A percentile compares a stretch with the other conserved stretches of the same genome.
Conservation (phyloP, 1,139 yeast genomes). For the Yamadazyma conglobata region DNA sequence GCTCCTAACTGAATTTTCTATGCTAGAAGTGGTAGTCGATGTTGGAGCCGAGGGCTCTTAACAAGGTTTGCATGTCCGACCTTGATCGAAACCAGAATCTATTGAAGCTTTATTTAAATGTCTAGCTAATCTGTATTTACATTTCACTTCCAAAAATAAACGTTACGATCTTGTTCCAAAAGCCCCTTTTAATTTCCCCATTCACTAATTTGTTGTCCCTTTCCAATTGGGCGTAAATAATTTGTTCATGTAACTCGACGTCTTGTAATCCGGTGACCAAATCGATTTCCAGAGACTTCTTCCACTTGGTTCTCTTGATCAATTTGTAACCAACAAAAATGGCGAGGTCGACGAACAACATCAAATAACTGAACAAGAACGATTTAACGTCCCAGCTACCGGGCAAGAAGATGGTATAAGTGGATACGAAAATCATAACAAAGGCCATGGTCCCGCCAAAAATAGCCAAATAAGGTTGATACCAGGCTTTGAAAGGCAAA, state of each 20-base stretch:
- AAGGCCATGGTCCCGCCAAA: conserved; percentile 28
- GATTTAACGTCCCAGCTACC: conserved; percentile 60
- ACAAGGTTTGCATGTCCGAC: too few relatives aligned
- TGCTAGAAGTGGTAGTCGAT: too few relatives aligned
- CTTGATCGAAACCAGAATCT: too few relatives aligned
- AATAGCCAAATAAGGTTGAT: conserved; percentile 42
- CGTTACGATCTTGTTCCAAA: conserved; percentile 14
- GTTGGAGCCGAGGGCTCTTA: too few relatives aligned
- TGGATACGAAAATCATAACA: conserved; percentile 59
- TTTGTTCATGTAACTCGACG: conserved; percentile 46
- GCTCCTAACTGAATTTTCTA: too few relatives aligned
- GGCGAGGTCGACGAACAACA: conserved; percentile 60
- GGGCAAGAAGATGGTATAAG: conserved; percentile 64
- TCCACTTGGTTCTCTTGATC: conserved; percentile 50
- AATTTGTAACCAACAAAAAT: conserved; percentile 58
- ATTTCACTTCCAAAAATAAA: conserved; percentile 24
- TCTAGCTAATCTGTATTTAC: too few relatives aligned
- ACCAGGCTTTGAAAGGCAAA: conserved; percentile 51
- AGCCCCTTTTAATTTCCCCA: conserved; percentile 14
- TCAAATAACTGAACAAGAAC: conserved; percentile 64
- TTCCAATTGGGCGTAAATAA: conserved; percentile 18
- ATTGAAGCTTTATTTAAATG: too few relatives aligned
- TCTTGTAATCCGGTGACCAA: conserved; percentile 36
- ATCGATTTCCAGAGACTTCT: conserved; percentile 46
- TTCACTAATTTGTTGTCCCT: conserved; percentile 13